phyloP scores from a whole-genome alignment of 1,284 basidiomycete species.

The Cryptococcus sp. region DNA sequence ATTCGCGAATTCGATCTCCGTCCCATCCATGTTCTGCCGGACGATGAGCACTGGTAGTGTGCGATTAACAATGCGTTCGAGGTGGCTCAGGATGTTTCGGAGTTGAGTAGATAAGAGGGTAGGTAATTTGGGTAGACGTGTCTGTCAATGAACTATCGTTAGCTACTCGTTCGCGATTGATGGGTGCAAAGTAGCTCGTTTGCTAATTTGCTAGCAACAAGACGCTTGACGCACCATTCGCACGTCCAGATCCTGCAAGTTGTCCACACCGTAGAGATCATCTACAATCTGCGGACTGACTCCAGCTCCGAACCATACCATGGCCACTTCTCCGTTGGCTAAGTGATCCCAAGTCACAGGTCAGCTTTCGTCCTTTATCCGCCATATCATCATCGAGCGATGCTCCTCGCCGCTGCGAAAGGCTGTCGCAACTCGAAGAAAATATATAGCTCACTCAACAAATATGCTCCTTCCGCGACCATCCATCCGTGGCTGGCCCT shows the following conservation, averaged over 20 bases:
- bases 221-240: constrained; percentile 63
- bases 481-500: constrained; percentile 82
- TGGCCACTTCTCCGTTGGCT: constrained; percentile 90
- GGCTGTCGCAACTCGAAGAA: neutral
- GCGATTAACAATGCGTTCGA: constrained; percentile 66
- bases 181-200: too few relatives aligned
- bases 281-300: constrained; percentile 78
- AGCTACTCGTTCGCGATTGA: neutral
- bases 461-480: constrained; percentile 86
- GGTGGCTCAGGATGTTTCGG: constrained; percentile 75
- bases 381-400: neutral
- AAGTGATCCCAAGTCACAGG: constrained; percentile 14
- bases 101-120: constrained; percentile 82
- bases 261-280: constrained; percentile 84
- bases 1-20: constrained; percentile 95
- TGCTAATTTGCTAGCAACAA: too few relatives aligned
- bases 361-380: neutral
- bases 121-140: constrained; percentile 69
- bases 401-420: neutral
- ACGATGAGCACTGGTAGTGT: constrained; percentile 73
- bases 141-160: constrained; percentile 54
- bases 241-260: constrained; percentile 70
- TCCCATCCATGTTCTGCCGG: constrained; percentile 88
- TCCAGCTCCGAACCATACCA: constrained; percentile 87
- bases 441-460: constrained; percentile 66